Percentiles rank a stretch among this genome's conserved stretches.
phyloP scores from a whole-genome alignment of 768 basidiomycete species.

The Clavaria fumosa region DNA sequence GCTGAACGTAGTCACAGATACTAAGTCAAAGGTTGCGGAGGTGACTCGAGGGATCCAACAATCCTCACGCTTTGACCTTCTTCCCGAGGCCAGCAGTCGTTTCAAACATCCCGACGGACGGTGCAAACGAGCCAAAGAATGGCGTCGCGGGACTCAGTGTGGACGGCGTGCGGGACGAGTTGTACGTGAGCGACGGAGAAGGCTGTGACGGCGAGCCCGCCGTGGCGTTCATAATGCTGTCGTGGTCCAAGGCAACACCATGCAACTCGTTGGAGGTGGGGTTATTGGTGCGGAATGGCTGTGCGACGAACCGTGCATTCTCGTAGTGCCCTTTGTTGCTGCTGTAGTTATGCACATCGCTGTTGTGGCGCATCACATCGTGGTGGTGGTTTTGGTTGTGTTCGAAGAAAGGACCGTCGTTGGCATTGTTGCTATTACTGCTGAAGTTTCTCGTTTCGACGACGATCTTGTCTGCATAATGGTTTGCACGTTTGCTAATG shows the following conservation, averaged over 20 bases:
- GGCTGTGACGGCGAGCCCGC: constrained; percentile 35
- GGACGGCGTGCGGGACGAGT: constrained; percentile 43
- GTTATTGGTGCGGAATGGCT: too few relatives aligned
- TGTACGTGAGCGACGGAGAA: constrained; percentile 52
- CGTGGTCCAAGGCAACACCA: too few relatives aligned
- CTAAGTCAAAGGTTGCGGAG: too few relatives aligned
- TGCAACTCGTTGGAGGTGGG: too few relatives aligned
- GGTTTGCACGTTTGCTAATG: neutral
- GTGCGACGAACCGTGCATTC: too few relatives aligned
- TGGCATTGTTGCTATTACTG: constrained; percentile 9
- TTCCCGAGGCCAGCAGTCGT: neutral
- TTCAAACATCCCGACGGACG: constrained; percentile 4
- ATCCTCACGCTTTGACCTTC: too few relatives aligned
- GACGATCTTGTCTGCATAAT: neutral
- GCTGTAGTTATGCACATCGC: neutral
- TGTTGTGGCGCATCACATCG: neutral
- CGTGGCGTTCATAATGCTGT: constrained; percentile 13
- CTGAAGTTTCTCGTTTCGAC: constrained; percentile 5
- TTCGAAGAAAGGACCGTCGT: constrained; percentile 1
- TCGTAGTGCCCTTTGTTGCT: too few relatives aligned
- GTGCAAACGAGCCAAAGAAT: constrained; percentile 46
- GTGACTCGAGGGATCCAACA: too few relatives aligned
- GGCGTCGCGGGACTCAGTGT: constrained; percentile 60
- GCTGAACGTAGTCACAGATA: too few relatives aligned
- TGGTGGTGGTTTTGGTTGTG: neutral